A percentile compares a stretch with the other conserved stretches of the same genome.
These are phyloP conservation scores for Symbiodinium pilosum DNA, from an alignment of 73 alveolate genomes.

Conservation along the genomic window DNA sequence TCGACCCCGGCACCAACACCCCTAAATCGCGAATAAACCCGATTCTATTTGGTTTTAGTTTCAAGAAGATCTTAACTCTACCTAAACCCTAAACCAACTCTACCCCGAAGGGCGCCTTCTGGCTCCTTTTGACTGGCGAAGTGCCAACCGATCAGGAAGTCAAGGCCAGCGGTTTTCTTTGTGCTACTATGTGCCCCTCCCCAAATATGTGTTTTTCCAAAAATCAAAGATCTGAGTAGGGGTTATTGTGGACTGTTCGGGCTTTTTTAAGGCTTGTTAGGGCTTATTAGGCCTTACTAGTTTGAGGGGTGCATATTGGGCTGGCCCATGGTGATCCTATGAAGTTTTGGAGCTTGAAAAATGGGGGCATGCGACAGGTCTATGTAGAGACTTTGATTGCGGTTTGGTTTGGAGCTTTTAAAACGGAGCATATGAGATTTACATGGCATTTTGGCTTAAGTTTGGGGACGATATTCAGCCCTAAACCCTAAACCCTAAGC, in stretches of 20 bases:
- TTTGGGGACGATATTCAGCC: too few relatives aligned
- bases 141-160: constrained; percentile 96
- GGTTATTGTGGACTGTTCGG: not conserved
- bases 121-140: constrained; percentile 98
- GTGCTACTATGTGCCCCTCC: too few relatives aligned
- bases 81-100: not conserved
- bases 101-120: constrained; percentile 96
- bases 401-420: too few relatives aligned
- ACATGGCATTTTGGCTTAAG: too few relatives aligned
- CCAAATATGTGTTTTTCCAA: too few relatives aligned
- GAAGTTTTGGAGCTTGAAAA: too few relatives aligned
- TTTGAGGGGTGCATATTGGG: not conserved
- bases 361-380: too few relatives aligned
- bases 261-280: not conserved
- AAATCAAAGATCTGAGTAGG: not conserved
- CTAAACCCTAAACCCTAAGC: not conserved
- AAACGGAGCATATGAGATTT: not conserved
- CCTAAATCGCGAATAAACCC: not conserved
- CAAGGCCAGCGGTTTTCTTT: not conserved
- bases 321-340: too few relatives aligned
- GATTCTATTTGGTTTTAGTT: too few relatives aligned
- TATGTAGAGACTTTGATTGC: not conserved
- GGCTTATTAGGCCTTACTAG: not conserved
- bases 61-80: not conserved
- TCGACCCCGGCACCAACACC: not conserved